phyloP scores from a whole-genome alignment of 2,329 filamentous ascomycete genomes.

The Fusarium sp. region DNA sequence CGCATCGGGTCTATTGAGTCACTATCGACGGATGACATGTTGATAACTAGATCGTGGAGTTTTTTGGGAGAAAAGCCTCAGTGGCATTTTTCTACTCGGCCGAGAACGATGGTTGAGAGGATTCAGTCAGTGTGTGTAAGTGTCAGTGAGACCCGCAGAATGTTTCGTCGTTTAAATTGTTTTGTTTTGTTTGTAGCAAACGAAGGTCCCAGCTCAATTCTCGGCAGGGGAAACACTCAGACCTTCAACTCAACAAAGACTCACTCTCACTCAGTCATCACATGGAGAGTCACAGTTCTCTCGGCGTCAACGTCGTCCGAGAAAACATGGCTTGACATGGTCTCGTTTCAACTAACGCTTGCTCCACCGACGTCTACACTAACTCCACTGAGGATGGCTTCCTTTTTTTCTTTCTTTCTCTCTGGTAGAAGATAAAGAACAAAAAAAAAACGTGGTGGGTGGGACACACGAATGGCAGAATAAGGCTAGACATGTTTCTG shows the following conservation, averaged over 20 bases:
- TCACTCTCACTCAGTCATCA: background rate
- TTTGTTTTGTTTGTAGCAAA: background rate
- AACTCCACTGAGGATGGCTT: background rate
- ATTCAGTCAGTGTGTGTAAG: background rate
- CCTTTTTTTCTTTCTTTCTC: background rate
- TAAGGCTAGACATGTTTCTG: slow-evolving; percentile 1
- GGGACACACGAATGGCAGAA: background rate
- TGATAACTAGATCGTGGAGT: background rate
- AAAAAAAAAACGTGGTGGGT: background rate
- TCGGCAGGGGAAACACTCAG: background rate
- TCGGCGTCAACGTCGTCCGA: background rate
- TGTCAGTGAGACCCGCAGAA: background rate
- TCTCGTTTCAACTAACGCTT: background rate
- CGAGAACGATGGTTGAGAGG: background rate
- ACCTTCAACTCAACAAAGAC: background rate
- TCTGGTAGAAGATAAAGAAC: background rate
- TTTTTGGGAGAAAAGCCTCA: background rate
- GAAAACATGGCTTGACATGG: slow-evolving; percentile 4
- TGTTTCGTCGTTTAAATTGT: slow-evolving; percentile 11
- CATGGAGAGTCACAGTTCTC: background rate
- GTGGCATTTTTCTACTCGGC: background rate
- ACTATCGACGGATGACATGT: slow-evolving; percentile 3
- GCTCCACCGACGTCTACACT: background rate
- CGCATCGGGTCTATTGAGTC: background rate
- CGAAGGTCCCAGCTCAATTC: background rate